These are phyloP conservation scores for Phialocephala sp. DNA, from an alignment of 2,329 filamentous ascomycete species.

Conservation along the genomic window DNA sequence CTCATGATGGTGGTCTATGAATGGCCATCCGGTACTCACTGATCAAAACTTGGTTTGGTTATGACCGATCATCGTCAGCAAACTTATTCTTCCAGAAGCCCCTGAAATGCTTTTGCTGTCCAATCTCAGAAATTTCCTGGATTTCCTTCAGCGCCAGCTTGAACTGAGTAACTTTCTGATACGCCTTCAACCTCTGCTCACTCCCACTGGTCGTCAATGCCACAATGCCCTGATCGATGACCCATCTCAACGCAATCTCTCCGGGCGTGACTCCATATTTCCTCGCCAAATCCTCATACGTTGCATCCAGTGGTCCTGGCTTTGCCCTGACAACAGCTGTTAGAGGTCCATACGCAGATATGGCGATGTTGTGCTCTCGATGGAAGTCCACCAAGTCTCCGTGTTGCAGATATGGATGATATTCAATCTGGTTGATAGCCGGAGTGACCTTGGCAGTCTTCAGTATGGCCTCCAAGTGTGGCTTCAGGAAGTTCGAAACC, in stretches of 20 bases:
- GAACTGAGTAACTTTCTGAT: constrained; percentile 57
- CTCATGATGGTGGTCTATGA: neutral
- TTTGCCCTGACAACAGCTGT: constrained; percentile 54
- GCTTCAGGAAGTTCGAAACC: constrained; percentile 73
- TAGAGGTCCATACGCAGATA: constrained; percentile 62
- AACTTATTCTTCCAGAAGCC: constrained; percentile 63
- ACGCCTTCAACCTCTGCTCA: constrained; percentile 62
- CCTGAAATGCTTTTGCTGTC: constrained; percentile 65
- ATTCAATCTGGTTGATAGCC: constrained; percentile 81
- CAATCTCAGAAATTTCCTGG: constrained; percentile 58
- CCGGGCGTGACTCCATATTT: constrained; percentile 64
- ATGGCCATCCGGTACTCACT: no score
- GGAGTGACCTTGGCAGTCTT: constrained; percentile 66
- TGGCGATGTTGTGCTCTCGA: constrained; percentile 61
- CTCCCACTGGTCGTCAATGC: constrained; percentile 65
- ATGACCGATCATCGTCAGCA: constrained; percentile 56
- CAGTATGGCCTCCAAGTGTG: constrained; percentile 61
- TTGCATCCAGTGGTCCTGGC: constrained; percentile 58
- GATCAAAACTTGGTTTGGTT: neutral
- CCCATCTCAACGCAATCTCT: constrained; percentile 65
- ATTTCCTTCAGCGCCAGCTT: constrained; percentile 66
- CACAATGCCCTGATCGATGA: constrained; percentile 63
- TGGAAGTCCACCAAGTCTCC: constrained; percentile 62
- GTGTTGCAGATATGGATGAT: constrained; percentile 77
- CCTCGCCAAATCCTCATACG: constrained; percentile 56